Percentiles rank a stretch among this genome's conserved stretches.
Conservation (phyloP, 176 grass and related monocot species). For the Avena atlantica region DNA sequence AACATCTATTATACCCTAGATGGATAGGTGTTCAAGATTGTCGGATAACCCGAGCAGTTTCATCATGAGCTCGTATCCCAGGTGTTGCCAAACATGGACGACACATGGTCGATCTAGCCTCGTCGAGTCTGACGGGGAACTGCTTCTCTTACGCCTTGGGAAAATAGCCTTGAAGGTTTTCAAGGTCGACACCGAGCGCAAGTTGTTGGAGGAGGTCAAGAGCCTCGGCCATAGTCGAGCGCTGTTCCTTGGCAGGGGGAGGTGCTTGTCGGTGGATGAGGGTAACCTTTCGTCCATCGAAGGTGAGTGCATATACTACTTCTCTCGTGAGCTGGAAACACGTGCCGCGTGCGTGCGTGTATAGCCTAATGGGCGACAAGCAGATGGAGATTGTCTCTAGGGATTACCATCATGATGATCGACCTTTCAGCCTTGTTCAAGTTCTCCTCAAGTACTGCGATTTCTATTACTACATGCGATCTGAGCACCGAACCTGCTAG, state of each 20-base stretch:
- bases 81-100: background rate
- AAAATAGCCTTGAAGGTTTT: background rate
- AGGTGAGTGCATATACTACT: background rate
- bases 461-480: too few species aligned
- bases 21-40: background rate
- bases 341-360: background rate
- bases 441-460: too few species aligned
- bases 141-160: background rate
- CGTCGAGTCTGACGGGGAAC: background rate
- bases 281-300: background rate
- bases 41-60: background rate
- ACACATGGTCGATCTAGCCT: background rate
- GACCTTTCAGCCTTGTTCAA: too few species aligned
- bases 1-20: background rate
- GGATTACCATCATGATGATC: background rate
- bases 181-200: background rate
- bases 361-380: background rate
- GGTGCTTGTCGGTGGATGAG: background rate
- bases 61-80: too few species aligned
- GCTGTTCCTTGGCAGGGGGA: background rate
- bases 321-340: too few species aligned
- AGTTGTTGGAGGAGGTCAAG: background rate
- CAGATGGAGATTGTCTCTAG: background rate
- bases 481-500: too few species aligned
- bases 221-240: background rate